Percentiles rank a stretch among this genome's conserved stretches.
Conservation (phyloP, 352 stramenopile species). For the Halophytophthora polymorphica region DNA sequence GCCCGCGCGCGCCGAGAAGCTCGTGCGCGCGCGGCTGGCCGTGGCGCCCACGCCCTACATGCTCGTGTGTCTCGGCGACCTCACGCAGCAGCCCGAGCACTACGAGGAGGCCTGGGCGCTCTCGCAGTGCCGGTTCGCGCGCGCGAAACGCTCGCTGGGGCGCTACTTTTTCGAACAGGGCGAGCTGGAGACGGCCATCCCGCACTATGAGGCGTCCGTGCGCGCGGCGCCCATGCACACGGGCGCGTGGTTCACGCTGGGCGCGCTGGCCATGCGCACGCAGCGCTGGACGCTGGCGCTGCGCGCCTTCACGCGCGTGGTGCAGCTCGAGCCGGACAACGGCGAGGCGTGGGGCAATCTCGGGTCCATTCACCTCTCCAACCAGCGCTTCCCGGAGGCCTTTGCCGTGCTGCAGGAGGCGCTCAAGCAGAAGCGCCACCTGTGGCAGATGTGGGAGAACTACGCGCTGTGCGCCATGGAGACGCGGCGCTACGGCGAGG, state of each 20-base stretch:
- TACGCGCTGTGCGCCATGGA: slow-evolving; percentile 79
- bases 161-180: slow-evolving; percentile 88
- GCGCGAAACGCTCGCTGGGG: slow-evolving; percentile 90
- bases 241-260: slow-evolving; percentile 92
- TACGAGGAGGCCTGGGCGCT: slow-evolving; percentile 92
- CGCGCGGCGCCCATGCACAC: slow-evolving; percentile 89
- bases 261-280: slow-evolving; percentile 88
- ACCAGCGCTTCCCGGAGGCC: slow-evolving; percentile 71
- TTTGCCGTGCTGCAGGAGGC: slow-evolving; percentile 82
- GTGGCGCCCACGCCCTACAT: slow-evolving; percentile 90
- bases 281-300: slow-evolving; percentile 86
- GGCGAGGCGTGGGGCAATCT: slow-evolving; percentile 95
- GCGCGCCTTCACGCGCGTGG: slow-evolving; percentile 89
- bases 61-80: slow-evolving; percentile 91
- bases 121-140: slow-evolving; percentile 89
- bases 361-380: slow-evolving; percentile 90
- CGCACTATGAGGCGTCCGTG: slow-evolving; percentile 82
- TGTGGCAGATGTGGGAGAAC: slow-evolving; percentile 95
- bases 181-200: slow-evolving; percentile 70
- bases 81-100: slow-evolving; percentile 87
- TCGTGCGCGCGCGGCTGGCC: slow-evolving; percentile 85
- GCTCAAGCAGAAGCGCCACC: slow-evolving; percentile 88
- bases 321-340: slow-evolving; percentile 93
- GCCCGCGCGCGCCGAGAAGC: slow-evolving; percentile 84
- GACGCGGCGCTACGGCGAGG: slow-evolving; percentile 64